Evolutionary conservation across 2,329 filamentous ascomycete species (phyloP), one percentile per base, ranked within the genome.

Genomic region (Xylariaceae sp.): DNA sequence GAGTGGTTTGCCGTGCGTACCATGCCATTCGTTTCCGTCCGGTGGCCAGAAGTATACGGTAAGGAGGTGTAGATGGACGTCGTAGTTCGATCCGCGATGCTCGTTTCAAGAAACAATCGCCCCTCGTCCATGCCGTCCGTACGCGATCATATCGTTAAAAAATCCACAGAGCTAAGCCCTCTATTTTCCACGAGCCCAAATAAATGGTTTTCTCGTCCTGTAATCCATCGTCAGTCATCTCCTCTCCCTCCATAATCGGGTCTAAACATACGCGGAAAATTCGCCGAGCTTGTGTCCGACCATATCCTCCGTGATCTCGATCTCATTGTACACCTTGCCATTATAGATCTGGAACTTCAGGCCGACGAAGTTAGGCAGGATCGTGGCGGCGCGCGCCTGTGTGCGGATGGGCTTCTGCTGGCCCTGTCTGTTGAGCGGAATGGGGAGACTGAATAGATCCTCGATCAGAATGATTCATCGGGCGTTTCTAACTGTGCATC

Each of bases 251-350:
- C 23, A 30, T 4, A 30, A 30, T 18, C 17, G 17, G 17, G 17
- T 18, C 11, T 45, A 13, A n/a, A 85, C 90, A 71, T 83, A 96
- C 92, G 85, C 80, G 63, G 91, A 87, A 74, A 96, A 97, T 77
- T 97, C 92, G 68, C 92, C 92, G 67, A 97, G 81, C 77, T 96
- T 97, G 76, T 94, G 89, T 56, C 92, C 92, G 53, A 97, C 92
- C 92, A 97, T 97, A 71, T 96, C 90, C 73, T 96, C 92, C 13
- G 92, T 96, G 64, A 97, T 89, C 65, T 81, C 82, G 57, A 96
- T 82, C 67, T 94, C 89, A 68, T 88, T 78, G 75, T 96, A 96
- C 37, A 82, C 83, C 78, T 94, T 96, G 70, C 92, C 92, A 73
- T 96, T 96, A 78, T 97, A 88, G 61, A 97, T 84, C 75, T 92